These are phyloP conservation scores for Nymphaea thermarum DNA, from an alignment of 164 flowering plant species.

Conservation along the genomic window DNA sequence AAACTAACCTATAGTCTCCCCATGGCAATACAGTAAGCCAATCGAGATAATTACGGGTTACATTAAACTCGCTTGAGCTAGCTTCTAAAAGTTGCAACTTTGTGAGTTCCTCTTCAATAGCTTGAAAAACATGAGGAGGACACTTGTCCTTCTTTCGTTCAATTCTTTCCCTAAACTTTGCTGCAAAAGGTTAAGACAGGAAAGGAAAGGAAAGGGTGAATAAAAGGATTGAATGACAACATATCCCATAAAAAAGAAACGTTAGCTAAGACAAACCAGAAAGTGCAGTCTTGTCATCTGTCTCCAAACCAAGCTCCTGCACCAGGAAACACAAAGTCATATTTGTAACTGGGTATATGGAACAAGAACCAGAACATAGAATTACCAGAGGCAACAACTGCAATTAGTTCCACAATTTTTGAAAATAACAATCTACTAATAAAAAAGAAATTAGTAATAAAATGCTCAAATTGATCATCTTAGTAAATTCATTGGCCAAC, in stretches of 20 bases:
- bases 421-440: too few relatives aligned
- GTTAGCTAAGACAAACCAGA: slow-evolving; percentile 50
- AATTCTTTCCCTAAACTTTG: slow-evolving; percentile 86
- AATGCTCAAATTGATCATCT: too few relatives aligned
- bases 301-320: slow-evolving; percentile 94
- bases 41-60: slow-evolving; percentile 95
- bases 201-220: slow-evolving; percentile 2
- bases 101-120: slow-evolving; percentile 93
- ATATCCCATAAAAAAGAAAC: background rate
- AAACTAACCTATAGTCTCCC: slow-evolving; percentile 81
- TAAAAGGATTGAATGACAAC: background rate
- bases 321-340: slow-evolving; percentile 15
- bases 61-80: slow-evolving; percentile 98
- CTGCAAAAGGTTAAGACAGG: slow-evolving; percentile 28
- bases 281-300: slow-evolving; percentile 98
- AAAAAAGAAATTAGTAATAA: too few relatives aligned
- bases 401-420: too few relatives aligned
- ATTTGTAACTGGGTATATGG: background rate
- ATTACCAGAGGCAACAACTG: too few relatives aligned
- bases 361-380: too few relatives aligned
- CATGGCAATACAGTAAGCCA: slow-evolving; percentile 98
- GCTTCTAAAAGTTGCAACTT: slow-evolving; percentile 92
- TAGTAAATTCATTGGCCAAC: too few relatives aligned
- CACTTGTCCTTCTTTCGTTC: slow-evolving; percentile 80
- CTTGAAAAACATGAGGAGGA: slow-evolving; percentile 94